These are phyloP conservation scores for Fulvia fulva DNA, from an alignment of 2,329 filamentous ascomycete genomes.

Conservation along the genomic window DNA sequence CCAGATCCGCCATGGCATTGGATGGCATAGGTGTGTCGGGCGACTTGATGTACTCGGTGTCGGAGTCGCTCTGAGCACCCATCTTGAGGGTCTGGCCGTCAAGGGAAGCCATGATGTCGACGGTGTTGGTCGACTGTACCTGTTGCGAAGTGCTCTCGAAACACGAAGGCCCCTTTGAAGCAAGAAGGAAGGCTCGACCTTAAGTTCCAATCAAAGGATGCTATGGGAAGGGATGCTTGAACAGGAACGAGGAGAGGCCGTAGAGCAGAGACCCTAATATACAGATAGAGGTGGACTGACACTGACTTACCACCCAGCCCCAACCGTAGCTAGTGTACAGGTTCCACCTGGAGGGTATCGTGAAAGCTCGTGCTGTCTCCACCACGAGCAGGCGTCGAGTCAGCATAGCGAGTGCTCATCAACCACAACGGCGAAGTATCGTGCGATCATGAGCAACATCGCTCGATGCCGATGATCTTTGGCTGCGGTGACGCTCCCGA, in stretches of 20 bases:
- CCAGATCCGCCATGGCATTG: neutral
- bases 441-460: neutral
- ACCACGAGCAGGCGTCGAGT: neutral
- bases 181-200: neutral
- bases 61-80: neutral
- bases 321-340: neutral
- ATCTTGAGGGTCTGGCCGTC: slow-evolving; percentile 4
- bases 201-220: neutral
- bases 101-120: neutral
- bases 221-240: slow-evolving; percentile 1
- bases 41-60: neutral
- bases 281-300: neutral
- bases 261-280: neutral
- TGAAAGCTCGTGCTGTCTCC: neutral
- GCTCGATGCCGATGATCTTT: neutral
- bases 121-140: neutral
- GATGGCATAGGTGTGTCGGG: neutral
- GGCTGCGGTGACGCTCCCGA: neutral
- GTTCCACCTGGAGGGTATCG: neutral
- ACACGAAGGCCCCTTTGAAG: neutral
- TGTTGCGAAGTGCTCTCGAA: neutral
- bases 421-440: neutral
- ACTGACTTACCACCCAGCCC: neutral
- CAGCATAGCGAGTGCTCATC: neutral
- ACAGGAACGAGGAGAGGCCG: neutral